Conservation (phyloP, 352 stramenopile species). For the Globisporangium okanoganense region DNA sequence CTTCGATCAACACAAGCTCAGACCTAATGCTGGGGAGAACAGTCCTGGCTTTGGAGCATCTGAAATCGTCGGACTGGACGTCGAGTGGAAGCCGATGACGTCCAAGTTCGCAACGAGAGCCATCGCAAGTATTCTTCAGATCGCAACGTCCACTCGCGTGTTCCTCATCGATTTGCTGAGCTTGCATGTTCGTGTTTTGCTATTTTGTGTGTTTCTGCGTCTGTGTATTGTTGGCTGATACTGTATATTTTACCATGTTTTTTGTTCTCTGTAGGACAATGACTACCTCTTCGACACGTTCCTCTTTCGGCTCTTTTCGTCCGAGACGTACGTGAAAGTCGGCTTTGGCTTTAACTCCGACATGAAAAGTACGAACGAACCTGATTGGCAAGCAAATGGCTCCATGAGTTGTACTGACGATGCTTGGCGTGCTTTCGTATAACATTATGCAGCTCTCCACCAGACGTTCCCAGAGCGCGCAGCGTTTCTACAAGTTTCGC, state of each 20-base stretch:
- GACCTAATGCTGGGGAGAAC: neutral
- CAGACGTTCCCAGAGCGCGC: constrained; percentile 60
- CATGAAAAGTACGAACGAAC: constrained; percentile 42
- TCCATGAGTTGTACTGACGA: neutral
- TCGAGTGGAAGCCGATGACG: constrained; percentile 57
- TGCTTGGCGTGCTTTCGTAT: neutral
- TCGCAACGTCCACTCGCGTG: constrained; percentile 36
- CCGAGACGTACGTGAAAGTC: constrained; percentile 36
- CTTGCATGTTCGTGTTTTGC: constrained; percentile 39
- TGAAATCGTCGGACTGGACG: constrained; percentile 46
- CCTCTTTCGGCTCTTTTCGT: constrained; percentile 34
- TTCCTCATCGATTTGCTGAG: constrained; percentile 58
- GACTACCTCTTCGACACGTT: constrained; percentile 46
- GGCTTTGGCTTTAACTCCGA: constrained; percentile 70
- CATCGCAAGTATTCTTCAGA: constrained; percentile 61
- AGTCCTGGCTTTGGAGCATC: no score
- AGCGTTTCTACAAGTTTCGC: constrained; percentile 28
- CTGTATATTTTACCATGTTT: no score
- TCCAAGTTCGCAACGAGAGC: constrained; percentile 24
- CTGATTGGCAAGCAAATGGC: neutral
- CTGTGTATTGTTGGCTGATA: neutral
- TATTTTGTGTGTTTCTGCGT: neutral
- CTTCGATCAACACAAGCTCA: constrained; percentile 7
- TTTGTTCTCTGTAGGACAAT: constrained; percentile 23
- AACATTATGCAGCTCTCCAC: constrained; percentile 37